Base-by-base conservation (phyloP, 106 monocot species). In the Acorus gramineus region DNA sequence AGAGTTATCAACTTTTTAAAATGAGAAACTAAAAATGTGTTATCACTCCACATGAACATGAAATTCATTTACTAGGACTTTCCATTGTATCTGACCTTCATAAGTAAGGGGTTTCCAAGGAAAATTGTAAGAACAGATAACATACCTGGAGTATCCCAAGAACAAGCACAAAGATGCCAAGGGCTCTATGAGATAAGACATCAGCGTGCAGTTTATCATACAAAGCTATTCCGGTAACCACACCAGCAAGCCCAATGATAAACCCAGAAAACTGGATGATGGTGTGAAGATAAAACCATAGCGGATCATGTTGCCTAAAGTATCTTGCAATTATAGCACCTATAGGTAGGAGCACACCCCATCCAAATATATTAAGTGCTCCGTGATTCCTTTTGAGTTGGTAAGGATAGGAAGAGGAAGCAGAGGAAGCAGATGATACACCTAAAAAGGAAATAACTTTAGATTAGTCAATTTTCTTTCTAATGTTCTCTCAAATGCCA, bases 271-370 rank as follows among this genome's bases (percentile, higher is more conserved):
- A 79, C 66, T 93, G 93, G 66, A 93, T 71, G 11, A 59, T 67
- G 3, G 71, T 71, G 69, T 93, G 93, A 65, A 83, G 73, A 64
- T 93, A 85, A 66, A 58, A 89, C 93, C 93, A 93, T 9, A 82
- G 11, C 12, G 92, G 92, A 68, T 88, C 88, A 75, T 71, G 78
- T 55, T 59, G 58, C 72, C 52, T 89, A 80, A 77, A 85, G 66
- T 89, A 81, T 79, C 93, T 82, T 66, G 93, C 82, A 60, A 89
- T 65, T 44, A 93, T 85, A 55, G 77, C 79, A 7, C 93, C 93
- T 49, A 93, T 89, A 12, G 93, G 93, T 7, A 89, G 72, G 13
- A 93, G 65, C 42, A 93, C 82, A 28, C 93, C 93, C 93, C 93
- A 93, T 8, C 82, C 93, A 76, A 93, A 56, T 64, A 93, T 74